A percentile compares a stretch with the other conserved stretches of the same genome.
These are phyloP conservation scores for Coemansia reversa DNA, from an alignment of 192 early-diverging fungal species.

Conservation along the genomic window DNA sequence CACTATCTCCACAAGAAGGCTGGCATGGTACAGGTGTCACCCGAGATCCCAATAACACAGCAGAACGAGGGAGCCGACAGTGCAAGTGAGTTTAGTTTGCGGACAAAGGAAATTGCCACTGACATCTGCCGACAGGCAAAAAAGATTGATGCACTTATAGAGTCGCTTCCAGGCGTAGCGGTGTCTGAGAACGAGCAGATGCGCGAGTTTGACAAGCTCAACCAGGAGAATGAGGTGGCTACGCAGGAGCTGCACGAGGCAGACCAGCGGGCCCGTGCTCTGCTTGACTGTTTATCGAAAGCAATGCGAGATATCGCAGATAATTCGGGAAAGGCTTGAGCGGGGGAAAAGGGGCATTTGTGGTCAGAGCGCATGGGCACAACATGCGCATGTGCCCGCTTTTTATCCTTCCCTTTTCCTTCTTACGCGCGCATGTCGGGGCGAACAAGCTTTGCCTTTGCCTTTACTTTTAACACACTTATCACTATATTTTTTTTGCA, in stretches of 20 bases:
- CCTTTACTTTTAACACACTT: constrained; percentile 2
- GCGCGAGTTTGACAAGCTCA: constrained; percentile 38
- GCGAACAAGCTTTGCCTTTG: constrained; percentile 5
- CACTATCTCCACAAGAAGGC: constrained; percentile 52
- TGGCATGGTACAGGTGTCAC: constrained; percentile 44
- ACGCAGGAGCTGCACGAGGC: constrained; percentile 37
- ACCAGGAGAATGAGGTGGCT: constrained; percentile 30
- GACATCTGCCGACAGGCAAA: constrained; percentile 52
- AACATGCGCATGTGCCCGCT: neutral
- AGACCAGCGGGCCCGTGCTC: constrained; percentile 24
- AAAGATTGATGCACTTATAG: constrained; percentile 46
- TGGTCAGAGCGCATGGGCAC: neutral
- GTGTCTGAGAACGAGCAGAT: constrained; percentile 33
- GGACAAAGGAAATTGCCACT: constrained; percentile 46
- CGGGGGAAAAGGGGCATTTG: constrained; percentile 2
- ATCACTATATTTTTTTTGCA: neutral
- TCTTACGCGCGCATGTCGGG: constrained; percentile 11
- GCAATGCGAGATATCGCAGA: constrained; percentile 29
- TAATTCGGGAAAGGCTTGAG: constrained; percentile 17
- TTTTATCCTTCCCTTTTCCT: neutral
- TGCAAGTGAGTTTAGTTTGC: constrained; percentile 29
- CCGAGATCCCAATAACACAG: constrained; percentile 43
- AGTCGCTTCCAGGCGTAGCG: constrained; percentile 39
- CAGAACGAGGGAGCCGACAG: constrained; percentile 36
- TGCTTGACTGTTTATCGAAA: constrained; percentile 20